Evolutionary conservation across 257 asterid genomes (phyloP).

Genomic region (Cinchona pubescens): DNA sequence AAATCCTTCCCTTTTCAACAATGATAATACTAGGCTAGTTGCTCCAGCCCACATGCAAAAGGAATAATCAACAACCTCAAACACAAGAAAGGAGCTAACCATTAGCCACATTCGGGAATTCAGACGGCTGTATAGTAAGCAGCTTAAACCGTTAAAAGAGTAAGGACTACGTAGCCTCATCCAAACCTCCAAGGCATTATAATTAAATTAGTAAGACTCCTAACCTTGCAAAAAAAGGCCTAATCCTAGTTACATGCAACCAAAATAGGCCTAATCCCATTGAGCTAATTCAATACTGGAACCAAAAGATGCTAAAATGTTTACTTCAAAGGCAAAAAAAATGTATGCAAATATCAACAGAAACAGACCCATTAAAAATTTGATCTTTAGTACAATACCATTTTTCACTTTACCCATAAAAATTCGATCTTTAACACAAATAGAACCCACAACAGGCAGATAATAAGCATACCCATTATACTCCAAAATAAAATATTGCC

Average conservation of each 20-base stretch:
- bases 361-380: too few relatives aligned
- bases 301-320: background rate
- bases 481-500: background rate
- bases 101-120: background rate
- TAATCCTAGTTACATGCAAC: background rate
- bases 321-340: too few relatives aligned
- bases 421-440: constrained; percentile 14
- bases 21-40: background rate
- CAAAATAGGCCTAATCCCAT: too few relatives aligned
- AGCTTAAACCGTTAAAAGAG: background rate
- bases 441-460: background rate
- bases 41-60: background rate
- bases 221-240: background rate
- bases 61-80: background rate
- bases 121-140: background rate
- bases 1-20: background rate
- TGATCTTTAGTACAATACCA: too few relatives aligned
- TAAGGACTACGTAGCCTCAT: background rate
- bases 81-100: background rate
- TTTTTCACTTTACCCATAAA: constrained; percentile 3
- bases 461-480: constrained; percentile 2
- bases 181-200: background rate
- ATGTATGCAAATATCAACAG: too few relatives aligned
- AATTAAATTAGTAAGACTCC: background rate
- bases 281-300: background rate